Evolutionary conservation across 805 yeast genomes (phyloP).

Genomic region (Wickerhamiella occidentalis): DNA sequence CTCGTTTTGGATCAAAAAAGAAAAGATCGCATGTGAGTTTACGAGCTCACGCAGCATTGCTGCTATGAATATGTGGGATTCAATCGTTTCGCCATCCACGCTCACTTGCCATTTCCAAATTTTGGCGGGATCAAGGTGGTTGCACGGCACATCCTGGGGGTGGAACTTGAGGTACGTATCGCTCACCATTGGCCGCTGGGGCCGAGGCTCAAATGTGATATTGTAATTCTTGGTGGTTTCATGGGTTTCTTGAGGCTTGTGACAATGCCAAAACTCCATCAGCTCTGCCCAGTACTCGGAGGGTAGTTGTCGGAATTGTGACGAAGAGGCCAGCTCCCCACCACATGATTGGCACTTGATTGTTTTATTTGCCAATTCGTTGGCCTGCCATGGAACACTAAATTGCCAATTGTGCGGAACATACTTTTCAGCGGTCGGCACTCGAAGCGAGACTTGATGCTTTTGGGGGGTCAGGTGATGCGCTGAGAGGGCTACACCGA

Average conservation of each 20-base stretch:
- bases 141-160: conserved; percentile 14
- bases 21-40: conserved; percentile 27
- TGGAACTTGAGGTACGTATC: conserved; percentile 41
- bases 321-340: neutral
- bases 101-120: conserved; percentile 48
- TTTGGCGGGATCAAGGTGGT: conserved; percentile 19
- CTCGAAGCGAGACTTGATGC: neutral
- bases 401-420: conserved; percentile 9
- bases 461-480: neutral
- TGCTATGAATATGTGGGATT: conserved; percentile 14
- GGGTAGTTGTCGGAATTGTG: conserved; percentile 51
- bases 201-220: conserved; percentile 30
- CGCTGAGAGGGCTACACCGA: neutral
- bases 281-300: conserved; percentile 88
- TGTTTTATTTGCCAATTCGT: neutral
- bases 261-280: conserved; percentile 98
- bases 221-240: conserved; percentile 21
- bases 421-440: neutral
- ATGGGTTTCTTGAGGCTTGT: conserved; percentile 30
- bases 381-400: conserved; percentile 6
- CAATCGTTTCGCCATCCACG: conserved; percentile 22
- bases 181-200: conserved; percentile 40
- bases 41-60: conserved; percentile 22
- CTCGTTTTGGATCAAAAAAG: conserved; percentile 18
- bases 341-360: conserved; percentile 1